phyloP scores from a whole-genome alignment of 129 eudicot genomes.

The Calendula officinalis region DNA sequence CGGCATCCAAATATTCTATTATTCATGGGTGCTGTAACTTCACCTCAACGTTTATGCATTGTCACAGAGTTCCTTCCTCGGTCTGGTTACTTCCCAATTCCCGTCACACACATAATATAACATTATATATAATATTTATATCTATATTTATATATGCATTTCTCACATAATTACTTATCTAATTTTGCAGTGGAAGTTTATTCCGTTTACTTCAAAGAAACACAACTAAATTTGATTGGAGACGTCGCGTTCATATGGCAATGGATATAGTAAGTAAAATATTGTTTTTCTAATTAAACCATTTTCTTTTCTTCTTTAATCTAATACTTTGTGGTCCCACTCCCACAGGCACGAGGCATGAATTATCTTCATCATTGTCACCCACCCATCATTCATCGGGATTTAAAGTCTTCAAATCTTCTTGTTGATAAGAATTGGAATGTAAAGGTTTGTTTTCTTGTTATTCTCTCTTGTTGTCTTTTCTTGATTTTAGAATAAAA shows the following conservation, averaged over 20 bases:
- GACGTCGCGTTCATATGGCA: conserved; percentile 93
- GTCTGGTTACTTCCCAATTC: conserved; percentile 43
- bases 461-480: conserved; percentile 1
- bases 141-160: not conserved
- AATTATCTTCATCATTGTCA: conserved; percentile 90
- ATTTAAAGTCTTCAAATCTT: conserved; percentile 93
- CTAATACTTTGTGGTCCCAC: conserved; percentile 19
- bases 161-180: not conserved
- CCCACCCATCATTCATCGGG: conserved; percentile 93
- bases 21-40: conserved; percentile 96
- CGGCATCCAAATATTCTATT: conserved; percentile 95
- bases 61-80: conserved; percentile 99
- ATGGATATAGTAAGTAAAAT: conserved; percentile 74
- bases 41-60: conserved; percentile 93
- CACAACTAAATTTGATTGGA: conserved; percentile 74
- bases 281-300: not conserved
- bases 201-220: conserved; percentile 74
- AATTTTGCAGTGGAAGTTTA: conserved; percentile 74
- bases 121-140: not conserved
- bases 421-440: conserved; percentile 97
- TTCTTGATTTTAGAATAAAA: not conserved
- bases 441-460: conserved; percentile 61
- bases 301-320: not conserved
- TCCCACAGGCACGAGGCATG: conserved; percentile 89
- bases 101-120: not conserved